Conservation (phyloP, 2,329 filamentous ascomycete genomes). For the Fusarium drepaniforme region DNA sequence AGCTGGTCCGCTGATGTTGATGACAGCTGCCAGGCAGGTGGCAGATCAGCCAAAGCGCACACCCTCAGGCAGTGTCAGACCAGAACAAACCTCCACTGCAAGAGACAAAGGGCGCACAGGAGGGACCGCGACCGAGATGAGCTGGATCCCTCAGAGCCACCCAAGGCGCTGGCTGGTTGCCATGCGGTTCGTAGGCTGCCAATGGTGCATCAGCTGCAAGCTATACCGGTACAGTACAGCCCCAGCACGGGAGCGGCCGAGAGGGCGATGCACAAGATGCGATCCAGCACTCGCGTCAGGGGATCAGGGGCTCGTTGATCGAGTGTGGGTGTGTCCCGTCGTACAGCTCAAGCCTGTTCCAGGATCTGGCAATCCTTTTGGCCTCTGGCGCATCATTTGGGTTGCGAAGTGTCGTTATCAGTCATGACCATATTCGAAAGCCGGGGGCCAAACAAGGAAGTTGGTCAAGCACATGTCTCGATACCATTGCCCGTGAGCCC, state of each 20-base stretch:
- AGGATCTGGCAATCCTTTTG: slow-evolving; percentile 34
- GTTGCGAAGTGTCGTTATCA: slow-evolving; percentile 15
- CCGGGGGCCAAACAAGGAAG: slow-evolving; percentile 11
- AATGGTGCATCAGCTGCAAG: slow-evolving; percentile 29
- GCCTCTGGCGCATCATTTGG: slow-evolving; percentile 17
- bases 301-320: slow-evolving; percentile 29
- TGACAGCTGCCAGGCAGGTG: slow-evolving; percentile 9
- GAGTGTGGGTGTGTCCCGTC: slow-evolving; percentile 35
- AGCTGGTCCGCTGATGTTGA: slow-evolving; percentile 1
- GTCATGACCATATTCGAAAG: neutral
- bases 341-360: slow-evolving; percentile 36
- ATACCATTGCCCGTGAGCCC: slow-evolving; percentile 28
- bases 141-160: slow-evolving; percentile 16
- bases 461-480: slow-evolving; percentile 25
- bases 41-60: slow-evolving; percentile 2
- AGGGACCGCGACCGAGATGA: slow-evolving; percentile 10
- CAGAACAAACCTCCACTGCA: neutral
- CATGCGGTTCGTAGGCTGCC: slow-evolving; percentile 14
- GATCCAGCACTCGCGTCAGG: slow-evolving; percentile 40
- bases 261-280: slow-evolving; percentile 39
- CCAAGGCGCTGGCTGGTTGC: slow-evolving; percentile 8
- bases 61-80: slow-evolving; percentile 23
- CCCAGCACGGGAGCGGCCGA: slow-evolving; percentile 41
- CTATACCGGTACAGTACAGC: slow-evolving; percentile 24
- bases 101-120: slow-evolving; percentile 26